Evolutionary conservation across 371 early-diverging fungal species (phyloP).

Genomic region (Mucor velutinosus): DNA sequence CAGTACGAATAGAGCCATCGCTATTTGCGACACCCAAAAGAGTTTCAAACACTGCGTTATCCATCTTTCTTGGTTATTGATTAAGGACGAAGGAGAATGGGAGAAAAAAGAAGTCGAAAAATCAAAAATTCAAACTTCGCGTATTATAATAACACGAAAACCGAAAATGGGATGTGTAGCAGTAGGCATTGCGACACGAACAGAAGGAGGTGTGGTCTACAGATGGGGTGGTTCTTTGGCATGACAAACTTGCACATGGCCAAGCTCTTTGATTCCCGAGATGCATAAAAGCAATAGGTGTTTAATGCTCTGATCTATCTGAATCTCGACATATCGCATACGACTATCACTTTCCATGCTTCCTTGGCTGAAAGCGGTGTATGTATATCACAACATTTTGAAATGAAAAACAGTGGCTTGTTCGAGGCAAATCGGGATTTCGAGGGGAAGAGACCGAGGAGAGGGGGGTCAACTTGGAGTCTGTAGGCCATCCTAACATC

Average conservation of each 20-base stretch:
- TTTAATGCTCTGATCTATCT: too few species aligned
- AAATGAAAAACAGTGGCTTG: conserved; percentile 11
- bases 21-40: conserved; percentile 70
- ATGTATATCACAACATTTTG: not conserved
- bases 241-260: too few species aligned
- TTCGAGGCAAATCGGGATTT: conserved; percentile 9
- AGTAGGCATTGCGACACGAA: not conserved
- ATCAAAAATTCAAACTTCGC: conserved; percentile 4
- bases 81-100: too few species aligned
- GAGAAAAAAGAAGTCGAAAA: not conserved
- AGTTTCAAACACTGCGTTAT: conserved; percentile 72
- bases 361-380: not conserved
- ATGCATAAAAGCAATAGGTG: too few species aligned
- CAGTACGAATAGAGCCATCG: conserved; percentile 65
- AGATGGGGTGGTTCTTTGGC: too few species aligned
- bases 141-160: not conserved
- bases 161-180: not conserved
- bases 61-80: conserved; percentile 48
- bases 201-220: not conserved
- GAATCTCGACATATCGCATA: too few species aligned
- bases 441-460: not conserved
- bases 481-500: not conserved
- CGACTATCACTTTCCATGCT: not conserved
- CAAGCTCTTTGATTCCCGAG: too few species aligned
- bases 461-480: not conserved